These are phyloP conservation scores for Penicillium brevicompactum DNA, from an alignment of 2,329 filamentous ascomycete species.

Conservation along the genomic window DNA sequence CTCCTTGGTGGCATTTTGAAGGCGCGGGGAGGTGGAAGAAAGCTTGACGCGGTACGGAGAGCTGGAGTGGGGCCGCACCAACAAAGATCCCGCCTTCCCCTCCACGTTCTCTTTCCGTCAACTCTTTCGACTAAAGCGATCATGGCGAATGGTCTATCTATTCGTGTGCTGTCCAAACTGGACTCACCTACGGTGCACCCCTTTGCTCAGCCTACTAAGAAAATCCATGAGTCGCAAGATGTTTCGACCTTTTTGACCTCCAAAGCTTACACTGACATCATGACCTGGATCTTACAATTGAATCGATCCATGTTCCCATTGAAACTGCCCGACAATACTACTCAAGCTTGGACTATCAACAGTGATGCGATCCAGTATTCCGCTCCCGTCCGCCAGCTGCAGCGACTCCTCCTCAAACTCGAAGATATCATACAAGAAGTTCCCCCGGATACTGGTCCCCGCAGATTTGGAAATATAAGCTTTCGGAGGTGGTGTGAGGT, in stretches of 20 bases:
- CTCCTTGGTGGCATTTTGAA: constrained; percentile 1
- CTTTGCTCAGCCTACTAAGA: constrained; percentile 73
- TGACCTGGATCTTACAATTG: constrained; percentile 84
- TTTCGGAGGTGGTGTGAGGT: constrained; percentile 82
- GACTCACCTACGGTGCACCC: constrained; percentile 51
- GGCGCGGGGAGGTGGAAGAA: constrained; percentile 1
- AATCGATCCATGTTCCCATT: constrained; percentile 83
- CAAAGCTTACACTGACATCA: constrained; percentile 82
- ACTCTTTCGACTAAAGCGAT: background rate
- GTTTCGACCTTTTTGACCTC: constrained; percentile 78
- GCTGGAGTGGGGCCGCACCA: constrained; percentile 6
- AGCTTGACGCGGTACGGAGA: constrained; percentile 3
- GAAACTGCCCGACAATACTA: constrained; percentile 42
- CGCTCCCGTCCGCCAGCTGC: constrained; percentile 64
- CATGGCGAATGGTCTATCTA: constrained; percentile 24
- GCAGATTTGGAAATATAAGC: constrained; percentile 88
- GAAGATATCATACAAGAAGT: constrained; percentile 71
- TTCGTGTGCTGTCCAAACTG: constrained; percentile 48
- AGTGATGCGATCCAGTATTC: constrained; percentile 51
- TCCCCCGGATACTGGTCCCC: constrained; percentile 80
- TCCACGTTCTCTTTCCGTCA: constrained; percentile 2
- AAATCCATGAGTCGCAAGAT: constrained; percentile 82
- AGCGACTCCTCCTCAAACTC: constrained; percentile 66
- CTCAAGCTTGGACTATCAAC: constrained; percentile 54
- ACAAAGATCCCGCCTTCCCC: constrained; percentile 16